Conservation (phyloP, 768 basidiomycete genomes). For the Lactifluus subvellereus region DNA sequence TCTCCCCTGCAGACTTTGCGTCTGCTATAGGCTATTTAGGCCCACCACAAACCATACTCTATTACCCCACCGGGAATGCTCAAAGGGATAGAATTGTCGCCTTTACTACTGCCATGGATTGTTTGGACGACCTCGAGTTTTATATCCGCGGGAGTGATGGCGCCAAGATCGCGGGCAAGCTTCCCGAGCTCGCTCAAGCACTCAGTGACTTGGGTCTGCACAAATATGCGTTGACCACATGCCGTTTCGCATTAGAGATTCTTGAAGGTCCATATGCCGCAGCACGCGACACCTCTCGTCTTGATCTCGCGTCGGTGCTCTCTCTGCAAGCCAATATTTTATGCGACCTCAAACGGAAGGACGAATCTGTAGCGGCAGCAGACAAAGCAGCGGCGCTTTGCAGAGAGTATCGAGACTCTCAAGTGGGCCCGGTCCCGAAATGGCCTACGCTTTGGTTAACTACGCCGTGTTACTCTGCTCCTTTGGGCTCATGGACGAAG, state of each 20-base stretch:
- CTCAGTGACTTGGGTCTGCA: conserved; percentile 13
- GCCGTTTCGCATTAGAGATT: background rate
- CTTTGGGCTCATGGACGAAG: background rate
- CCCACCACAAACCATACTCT: background rate
- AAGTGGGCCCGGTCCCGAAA: background rate
- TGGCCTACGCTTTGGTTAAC: conserved; percentile 4
- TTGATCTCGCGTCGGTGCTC: background rate
- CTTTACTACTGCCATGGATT: conserved; percentile 4
- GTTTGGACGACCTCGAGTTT: background rate
- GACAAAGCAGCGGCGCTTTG: background rate
- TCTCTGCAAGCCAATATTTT: conserved; percentile 9
- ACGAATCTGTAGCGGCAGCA: background rate
- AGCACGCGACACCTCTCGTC: background rate
- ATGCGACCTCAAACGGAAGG: conserved; percentile 6
- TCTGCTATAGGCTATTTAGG: conserved; percentile 13
- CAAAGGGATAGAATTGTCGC: background rate
- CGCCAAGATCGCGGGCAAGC: background rate
- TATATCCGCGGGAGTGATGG: background rate
- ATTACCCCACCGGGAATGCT: conserved; percentile 13
- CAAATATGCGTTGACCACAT: conserved; percentile 1
- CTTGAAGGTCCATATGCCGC: background rate
- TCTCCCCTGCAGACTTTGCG: conserved; percentile 7
- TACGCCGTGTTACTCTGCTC: conserved; percentile 1
- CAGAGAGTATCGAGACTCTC: background rate
- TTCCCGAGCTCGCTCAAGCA: conserved; percentile 8